Evolutionary conservation across 441 rosid genomes (phyloP).

Genomic region (Gossypium schwendimanii): DNA sequence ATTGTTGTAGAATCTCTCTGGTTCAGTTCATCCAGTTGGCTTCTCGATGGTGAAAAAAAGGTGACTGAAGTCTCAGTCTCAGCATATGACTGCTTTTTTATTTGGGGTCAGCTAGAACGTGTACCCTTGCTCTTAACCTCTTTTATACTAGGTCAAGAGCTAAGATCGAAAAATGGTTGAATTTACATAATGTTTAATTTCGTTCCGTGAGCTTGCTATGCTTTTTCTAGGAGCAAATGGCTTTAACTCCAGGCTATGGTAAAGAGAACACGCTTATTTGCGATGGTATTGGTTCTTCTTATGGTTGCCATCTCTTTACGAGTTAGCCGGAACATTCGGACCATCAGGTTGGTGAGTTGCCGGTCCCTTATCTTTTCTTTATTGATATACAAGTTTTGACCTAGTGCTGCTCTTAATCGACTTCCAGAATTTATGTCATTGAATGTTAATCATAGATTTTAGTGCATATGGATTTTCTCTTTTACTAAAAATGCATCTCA

Average conservation of each 20-base stretch:
- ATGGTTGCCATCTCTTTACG: not conserved
- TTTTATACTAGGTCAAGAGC: not conserved
- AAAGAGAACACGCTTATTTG: not conserved
- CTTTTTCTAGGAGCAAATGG: not conserved
- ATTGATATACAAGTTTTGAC: not conserved
- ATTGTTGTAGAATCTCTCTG: slow-evolving; percentile 16
- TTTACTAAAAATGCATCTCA: not conserved
- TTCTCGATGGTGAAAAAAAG: slow-evolving; percentile 3
- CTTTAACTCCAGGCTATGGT: not conserved
- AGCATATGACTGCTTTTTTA: not conserved
- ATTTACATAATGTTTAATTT: not conserved
- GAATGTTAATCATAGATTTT: not conserved
- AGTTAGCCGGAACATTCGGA: not conserved
- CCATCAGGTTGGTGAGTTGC: not conserved
- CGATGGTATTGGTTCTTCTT: not conserved
- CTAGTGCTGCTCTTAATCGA: not conserved
- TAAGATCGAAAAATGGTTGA: not conserved
- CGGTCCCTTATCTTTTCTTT: not conserved
- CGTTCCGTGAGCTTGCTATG: not conserved
- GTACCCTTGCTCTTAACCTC: not conserved
- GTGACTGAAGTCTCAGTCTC: slow-evolving; percentile 7
- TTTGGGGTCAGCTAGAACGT: not conserved
- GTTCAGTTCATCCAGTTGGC: slow-evolving; percentile 18
- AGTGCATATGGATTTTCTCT: not conserved
- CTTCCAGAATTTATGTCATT: not conserved